These are phyloP conservation scores for Candida mesenterica DNA, from an alignment of 1,139 yeast genomes.

Conservation along the genomic window DNA sequence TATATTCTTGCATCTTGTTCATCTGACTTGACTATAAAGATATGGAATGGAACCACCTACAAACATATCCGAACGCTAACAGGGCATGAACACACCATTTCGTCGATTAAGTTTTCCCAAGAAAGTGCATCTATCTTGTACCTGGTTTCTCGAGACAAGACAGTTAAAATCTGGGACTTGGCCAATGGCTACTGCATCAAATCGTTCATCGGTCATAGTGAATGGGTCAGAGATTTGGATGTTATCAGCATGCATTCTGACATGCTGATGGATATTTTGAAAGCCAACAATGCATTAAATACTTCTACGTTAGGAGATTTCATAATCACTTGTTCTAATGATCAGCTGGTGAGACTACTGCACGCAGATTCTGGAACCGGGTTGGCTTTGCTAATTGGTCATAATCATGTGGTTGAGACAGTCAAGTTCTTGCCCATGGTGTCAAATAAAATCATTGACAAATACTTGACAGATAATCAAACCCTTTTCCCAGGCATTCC, in stretches of 20 bases:
- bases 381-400: slow-evolving; percentile 67
- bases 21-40: slow-evolving; percentile 67
- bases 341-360: slow-evolving; percentile 69
- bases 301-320: slow-evolving; percentile 44
- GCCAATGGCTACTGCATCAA: slow-evolving; percentile 64
- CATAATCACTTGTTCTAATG: slow-evolving; percentile 76
- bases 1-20: slow-evolving; percentile 59
- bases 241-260: slow-evolving; percentile 23
- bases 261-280: slow-evolving; percentile 12
- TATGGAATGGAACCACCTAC: slow-evolving; percentile 62
- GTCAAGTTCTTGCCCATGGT: slow-evolving; percentile 63
- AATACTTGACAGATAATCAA: slow-evolving; percentile 35
- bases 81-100: slow-evolving; percentile 92
- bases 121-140: slow-evolving; percentile 46
- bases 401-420: slow-evolving; percentile 80
- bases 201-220: slow-evolving; percentile 76
- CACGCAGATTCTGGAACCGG: slow-evolving; percentile 67
- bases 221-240: slow-evolving; percentile 80
- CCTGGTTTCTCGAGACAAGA: slow-evolving; percentile 75
- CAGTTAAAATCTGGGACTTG: slow-evolving; percentile 77
- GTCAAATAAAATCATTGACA: slow-evolving; percentile 52
- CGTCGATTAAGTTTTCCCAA: slow-evolving; percentile 54
- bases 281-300: slow-evolving; percentile 12
- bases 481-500: slow-evolving; percentile 36
- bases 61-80: slow-evolving; percentile 62